Evolutionary conservation across 78 protist species (phyloP), one percentile per base, ranked within the genome.

Genomic region (Chrysochromulina parva): DNA sequence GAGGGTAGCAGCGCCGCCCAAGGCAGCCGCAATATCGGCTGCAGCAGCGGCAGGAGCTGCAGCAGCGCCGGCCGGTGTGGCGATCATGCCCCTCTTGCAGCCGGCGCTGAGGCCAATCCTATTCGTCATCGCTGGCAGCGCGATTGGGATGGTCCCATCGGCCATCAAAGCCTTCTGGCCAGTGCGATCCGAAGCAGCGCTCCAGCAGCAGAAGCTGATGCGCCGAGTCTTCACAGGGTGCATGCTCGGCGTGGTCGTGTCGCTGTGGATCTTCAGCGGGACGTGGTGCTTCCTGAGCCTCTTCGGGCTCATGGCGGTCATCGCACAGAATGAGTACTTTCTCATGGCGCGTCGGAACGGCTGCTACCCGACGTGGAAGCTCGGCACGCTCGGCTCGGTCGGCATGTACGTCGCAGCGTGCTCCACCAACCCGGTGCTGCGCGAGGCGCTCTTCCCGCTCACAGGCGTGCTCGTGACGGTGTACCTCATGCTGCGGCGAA

Each of bases 291-390:
- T 50, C 60, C 57, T 78, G 26, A 1, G 13, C 57, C 62, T 78
- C 86, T 78, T 78, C 60, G 1, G 14, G 19, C 20, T 10, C 3
- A n/a, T 78, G 28, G 86, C 57, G 38, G 38, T 50, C 47, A 2
- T 78, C 62, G 86, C 86, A 19, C 86, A 78, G 86, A 9, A 53
- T n/a, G 86, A 78, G 62, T 78, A 78, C 86, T 78, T 53, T 47
- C 3, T 24, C 26, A 78, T 78, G 86, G 86, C 62, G 47, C 28
- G 13, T 5, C 50, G 55, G 13, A 28, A 74, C 82, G 86, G 86
- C 53, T 0, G 0, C 62, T n/a, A 50, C 86, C 86, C 86, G 9
- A 53, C 86, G 24, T 53, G 86, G 58, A 78, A 78, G 86, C 86
- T 78, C 10, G 59, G 58, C 47, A 22, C 14, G 3, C 28, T 78